Percentiles rank a stretch among this genome's conserved stretches.
phyloP scores from a whole-genome alignment of 108 stramenopile genomes.

The Conticribra weissflogii region DNA sequence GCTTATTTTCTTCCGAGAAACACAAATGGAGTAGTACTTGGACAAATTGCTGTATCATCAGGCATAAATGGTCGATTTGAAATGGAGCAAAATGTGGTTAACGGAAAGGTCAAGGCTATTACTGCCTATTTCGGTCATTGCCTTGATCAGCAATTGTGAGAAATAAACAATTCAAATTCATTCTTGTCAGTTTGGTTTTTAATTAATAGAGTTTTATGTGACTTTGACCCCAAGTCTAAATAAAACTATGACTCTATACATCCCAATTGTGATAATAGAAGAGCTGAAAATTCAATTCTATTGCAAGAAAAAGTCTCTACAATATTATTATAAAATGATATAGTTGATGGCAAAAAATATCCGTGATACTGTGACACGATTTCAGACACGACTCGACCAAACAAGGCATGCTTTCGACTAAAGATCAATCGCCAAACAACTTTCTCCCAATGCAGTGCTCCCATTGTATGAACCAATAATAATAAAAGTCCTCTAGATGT shows the following conservation, averaged over 20 bases:
- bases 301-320: no score
- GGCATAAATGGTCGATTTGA: constrained; percentile 53
- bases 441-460: neutral
- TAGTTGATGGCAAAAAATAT: neutral
- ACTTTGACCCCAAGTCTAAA: no score
- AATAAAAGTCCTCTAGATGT: constrained; percentile 23
- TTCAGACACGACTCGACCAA: neutral
- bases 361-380: no score
- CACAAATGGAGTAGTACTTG: constrained; percentile 60
- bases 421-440: neutral
- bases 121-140: constrained; percentile 66
- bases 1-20: constrained; percentile 78
- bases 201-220: no score
- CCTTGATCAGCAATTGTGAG: neutral
- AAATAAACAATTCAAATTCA: no score
- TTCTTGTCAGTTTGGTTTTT: no score
- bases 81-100: constrained; percentile 78
- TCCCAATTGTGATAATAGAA: no score
- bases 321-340: no score
- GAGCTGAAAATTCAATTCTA: no score
- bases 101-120: constrained; percentile 83
- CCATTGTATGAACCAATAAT: neutral
- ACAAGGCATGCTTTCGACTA: neutral
- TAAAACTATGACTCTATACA: no score
- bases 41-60: constrained; percentile 47